phyloP scores from a whole-genome alignment of 2,329 filamentous ascomycete species.

The Talaromyces albobiverticillius region DNA sequence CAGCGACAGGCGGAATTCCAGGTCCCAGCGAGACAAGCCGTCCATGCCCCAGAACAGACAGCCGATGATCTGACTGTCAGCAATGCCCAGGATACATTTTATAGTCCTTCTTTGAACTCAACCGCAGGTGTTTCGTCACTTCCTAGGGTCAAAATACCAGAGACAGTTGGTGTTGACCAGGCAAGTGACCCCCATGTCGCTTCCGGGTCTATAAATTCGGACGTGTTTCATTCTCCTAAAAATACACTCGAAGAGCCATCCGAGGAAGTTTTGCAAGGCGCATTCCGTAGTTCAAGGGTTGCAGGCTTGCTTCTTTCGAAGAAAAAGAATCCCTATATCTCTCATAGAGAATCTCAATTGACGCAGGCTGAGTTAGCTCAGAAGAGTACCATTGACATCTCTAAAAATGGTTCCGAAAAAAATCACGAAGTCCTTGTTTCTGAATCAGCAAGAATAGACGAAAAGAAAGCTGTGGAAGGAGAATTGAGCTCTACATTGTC shows the following conservation, averaged over 20 bases:
- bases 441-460: not conserved
- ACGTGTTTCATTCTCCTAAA: slow-evolving; percentile 50
- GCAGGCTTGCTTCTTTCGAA: slow-evolving; percentile 50
- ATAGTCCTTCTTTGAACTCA: slow-evolving; percentile 47
- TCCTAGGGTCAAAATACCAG: slow-evolving; percentile 56
- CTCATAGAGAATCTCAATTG: slow-evolving; percentile 15
- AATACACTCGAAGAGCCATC: slow-evolving; percentile 26
- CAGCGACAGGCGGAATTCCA: slow-evolving; percentile 51
- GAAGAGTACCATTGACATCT: not conserved
- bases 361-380: not conserved
- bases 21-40: slow-evolving; percentile 52
- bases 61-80: slow-evolving; percentile 39
- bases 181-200: slow-evolving; percentile 28
- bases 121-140: slow-evolving; percentile 51
- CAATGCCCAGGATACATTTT: slow-evolving; percentile 59
- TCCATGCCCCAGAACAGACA: slow-evolving; percentile 33
- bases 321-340: slow-evolving; percentile 13
- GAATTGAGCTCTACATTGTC: not conserved
- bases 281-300: slow-evolving; percentile 61
- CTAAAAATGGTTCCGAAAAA: not conserved
- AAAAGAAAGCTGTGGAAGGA: not conserved
- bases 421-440: not conserved
- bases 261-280: slow-evolving; percentile 56
- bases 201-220: slow-evolving; percentile 50
- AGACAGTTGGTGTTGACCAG: slow-evolving; percentile 47